Evolutionary conservation across 305 asterid species (phyloP).

Genomic region (Plantago coronopus): DNA sequence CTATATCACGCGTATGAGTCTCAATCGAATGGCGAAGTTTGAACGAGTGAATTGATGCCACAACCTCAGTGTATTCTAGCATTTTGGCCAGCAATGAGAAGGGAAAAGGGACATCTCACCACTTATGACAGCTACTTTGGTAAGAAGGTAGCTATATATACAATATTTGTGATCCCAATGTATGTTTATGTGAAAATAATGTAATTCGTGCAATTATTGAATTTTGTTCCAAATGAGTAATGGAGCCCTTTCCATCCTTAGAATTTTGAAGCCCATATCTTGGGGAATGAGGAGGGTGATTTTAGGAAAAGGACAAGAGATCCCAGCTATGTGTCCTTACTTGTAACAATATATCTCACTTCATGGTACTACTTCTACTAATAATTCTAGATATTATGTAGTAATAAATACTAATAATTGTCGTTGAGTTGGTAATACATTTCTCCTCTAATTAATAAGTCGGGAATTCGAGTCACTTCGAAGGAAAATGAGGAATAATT

Average conservation of each 20-base stretch:
- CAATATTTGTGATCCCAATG: constrained; percentile 42
- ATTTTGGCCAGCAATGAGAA: constrained; percentile 38
- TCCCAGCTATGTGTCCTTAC: constrained; percentile 45
- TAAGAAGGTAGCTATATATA: background rate
- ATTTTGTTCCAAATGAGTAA: constrained; percentile 31
- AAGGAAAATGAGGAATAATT: too few species aligned
- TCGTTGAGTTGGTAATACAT: too few species aligned
- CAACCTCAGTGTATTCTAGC: constrained; percentile 25
- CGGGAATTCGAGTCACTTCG: too few species aligned
- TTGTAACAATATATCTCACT: constrained; percentile 43
- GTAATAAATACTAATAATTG: too few species aligned
- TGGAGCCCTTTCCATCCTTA: constrained; percentile 35
- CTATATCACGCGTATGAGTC: too few species aligned
- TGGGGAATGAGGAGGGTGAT: constrained; percentile 47
- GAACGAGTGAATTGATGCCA: constrained; percentile 21
- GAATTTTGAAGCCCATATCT: constrained; percentile 46
- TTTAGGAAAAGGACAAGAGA: constrained; percentile 48
- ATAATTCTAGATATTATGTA: too few species aligned
- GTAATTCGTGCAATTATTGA: constrained; percentile 50
- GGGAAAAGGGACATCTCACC: constrained; percentile 44
- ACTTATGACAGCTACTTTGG: constrained; percentile 48
- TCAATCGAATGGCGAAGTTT: too few species aligned
- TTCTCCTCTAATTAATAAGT: too few species aligned
- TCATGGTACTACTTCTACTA: constrained; percentile 35
- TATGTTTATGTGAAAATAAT: background rate